A percentile compares a stretch with the other conserved stretches of the same genome.
Conservation (phyloP, 345 rosid genomes). For the Excoecaria agallocha region DNA sequence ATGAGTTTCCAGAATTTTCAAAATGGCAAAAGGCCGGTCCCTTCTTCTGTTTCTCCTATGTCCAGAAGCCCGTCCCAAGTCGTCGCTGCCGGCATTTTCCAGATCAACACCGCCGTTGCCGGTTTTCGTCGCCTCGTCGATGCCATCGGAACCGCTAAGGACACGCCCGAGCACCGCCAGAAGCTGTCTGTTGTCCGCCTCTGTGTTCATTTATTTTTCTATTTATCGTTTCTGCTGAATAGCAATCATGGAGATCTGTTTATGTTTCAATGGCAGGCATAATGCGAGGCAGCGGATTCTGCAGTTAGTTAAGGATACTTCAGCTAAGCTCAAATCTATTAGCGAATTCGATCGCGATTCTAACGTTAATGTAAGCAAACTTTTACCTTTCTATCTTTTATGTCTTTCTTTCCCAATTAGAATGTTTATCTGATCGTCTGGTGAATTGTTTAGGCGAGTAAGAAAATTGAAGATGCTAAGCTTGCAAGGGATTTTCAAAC, state of each 20-base stretch:
- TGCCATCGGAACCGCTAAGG: conserved; percentile 56
- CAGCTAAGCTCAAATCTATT: conserved; percentile 54
- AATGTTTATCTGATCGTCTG: not conserved
- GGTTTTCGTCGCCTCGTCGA: conserved; percentile 66
- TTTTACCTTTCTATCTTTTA: not conserved
- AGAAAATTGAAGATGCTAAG: conserved; percentile 67
- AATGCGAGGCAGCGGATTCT: conserved; percentile 55
- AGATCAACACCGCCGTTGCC: conserved; percentile 64
- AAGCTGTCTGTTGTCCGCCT: conserved; percentile 33
- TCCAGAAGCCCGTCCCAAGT: conserved; percentile 46
- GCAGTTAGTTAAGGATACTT: conserved; percentile 62
- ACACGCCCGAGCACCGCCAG: conserved; percentile 63
- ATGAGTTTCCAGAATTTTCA: conserved; percentile 66
- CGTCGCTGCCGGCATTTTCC: conserved; percentile 65
- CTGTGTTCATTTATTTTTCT: not conserved
- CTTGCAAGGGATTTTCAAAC: conserved; percentile 65
- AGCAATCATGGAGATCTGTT: not conserved
- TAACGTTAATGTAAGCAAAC: conserved; percentile 34
- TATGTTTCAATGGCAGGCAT: conserved; percentile 38
- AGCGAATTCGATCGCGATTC: conserved; percentile 51
- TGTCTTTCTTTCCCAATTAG: not conserved
- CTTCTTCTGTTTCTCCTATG: conserved; percentile 30
- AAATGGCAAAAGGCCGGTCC: conserved; percentile 28
- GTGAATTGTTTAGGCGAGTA: conserved; percentile 37
- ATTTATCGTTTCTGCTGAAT: not conserved